Evolutionary conservation across 805 yeast species (phyloP), one percentile per base, ranked within the genome.

Genomic region (Kazachstania viticola): DNA sequence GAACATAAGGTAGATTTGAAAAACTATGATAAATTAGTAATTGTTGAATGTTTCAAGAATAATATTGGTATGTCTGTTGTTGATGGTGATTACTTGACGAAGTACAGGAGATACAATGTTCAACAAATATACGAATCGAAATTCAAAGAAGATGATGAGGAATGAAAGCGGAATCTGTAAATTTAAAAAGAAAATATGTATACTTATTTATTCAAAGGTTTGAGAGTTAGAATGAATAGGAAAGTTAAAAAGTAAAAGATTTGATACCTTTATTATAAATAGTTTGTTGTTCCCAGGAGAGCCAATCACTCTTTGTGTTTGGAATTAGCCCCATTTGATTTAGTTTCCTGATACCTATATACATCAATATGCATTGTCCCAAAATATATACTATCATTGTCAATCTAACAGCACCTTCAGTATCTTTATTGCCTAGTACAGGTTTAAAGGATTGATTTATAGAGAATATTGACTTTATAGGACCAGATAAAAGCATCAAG

Each of bases 291-390:
- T 85, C 93, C 87, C 94, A 87, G 5, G 84, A 75, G 13, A 88
- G 60, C 97, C 97, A 91, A 51, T 88, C 98, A 42, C 94, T 78
- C 28, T 68, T 68, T 23, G 75, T 78, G 45, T 79, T 82, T 15
- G 98, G 98, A 37, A 88, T 74, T 41, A 88, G 62, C 0, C 96
- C 97, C 95, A 88, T 82, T 15, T 67, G 62, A 44, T 80, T 75
- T 37, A 91, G 60, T 54, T 91, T 91, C 74, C 83, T 85, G 13
- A 85, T 48, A 3, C 96, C 97, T 23, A 84, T 72, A 3, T 64
- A 70, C 59, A 87, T 61, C 31, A 76, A 67, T 4, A 70, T 67
- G 27, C 75, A 27, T 37, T 70, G 72, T 34, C 66, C 60, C 9
- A 60, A 38, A 5, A 73, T 40, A 44, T 59, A 79, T 21, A 68